A percentile compares a stretch with the other conserved stretches of the same genome.
phyloP scores from a whole-genome alignment of 192 early-diverging fungal species.

The Funneliformis geosporum region DNA sequence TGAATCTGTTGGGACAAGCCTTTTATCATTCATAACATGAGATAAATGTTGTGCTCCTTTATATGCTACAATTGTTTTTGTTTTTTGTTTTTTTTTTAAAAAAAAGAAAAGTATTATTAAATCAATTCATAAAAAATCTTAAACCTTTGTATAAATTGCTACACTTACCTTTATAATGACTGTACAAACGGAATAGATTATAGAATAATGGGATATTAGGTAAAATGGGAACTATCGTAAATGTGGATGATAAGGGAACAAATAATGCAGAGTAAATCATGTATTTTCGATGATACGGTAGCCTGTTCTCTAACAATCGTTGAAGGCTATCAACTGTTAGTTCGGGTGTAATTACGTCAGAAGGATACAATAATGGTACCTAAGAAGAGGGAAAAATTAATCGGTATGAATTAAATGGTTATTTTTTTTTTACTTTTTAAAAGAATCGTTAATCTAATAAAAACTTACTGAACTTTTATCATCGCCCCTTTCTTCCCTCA shows the following conservation, averaged over 20 bases:
- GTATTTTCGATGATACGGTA: constrained; percentile 71
- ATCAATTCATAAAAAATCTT: neutral
- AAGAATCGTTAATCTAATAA: neutral
- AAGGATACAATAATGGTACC: constrained; percentile 54
- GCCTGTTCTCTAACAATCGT: constrained; percentile 46
- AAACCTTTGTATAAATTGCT: neutral
- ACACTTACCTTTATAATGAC: constrained; percentile 72
- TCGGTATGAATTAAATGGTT: constrained; percentile 7
- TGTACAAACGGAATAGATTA: constrained; percentile 78
- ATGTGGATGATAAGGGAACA: constrained; percentile 68
- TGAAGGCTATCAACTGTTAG: constrained; percentile 51
- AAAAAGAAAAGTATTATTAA: neutral
- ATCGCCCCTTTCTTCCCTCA: constrained; percentile 45
- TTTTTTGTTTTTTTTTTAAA: neutral
- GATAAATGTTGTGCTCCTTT: constrained; percentile 32
- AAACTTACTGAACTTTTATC: constrained; percentile 20
- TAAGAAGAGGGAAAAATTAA: constrained; percentile 24
- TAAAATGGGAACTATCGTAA: constrained; percentile 70
- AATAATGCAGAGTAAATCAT: constrained; percentile 67
- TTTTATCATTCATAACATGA: constrained; percentile 7
- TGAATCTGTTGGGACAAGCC: constrained; percentile 1
- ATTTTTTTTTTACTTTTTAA: neutral
- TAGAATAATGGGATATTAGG: constrained; percentile 81
- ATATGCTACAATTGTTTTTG: constrained; percentile 19
- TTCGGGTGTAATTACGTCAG: constrained; percentile 41